These are phyloP conservation scores for Tanacetum coccineum DNA, from an alignment of 129 eudicot species.

Conservation along the genomic window DNA sequence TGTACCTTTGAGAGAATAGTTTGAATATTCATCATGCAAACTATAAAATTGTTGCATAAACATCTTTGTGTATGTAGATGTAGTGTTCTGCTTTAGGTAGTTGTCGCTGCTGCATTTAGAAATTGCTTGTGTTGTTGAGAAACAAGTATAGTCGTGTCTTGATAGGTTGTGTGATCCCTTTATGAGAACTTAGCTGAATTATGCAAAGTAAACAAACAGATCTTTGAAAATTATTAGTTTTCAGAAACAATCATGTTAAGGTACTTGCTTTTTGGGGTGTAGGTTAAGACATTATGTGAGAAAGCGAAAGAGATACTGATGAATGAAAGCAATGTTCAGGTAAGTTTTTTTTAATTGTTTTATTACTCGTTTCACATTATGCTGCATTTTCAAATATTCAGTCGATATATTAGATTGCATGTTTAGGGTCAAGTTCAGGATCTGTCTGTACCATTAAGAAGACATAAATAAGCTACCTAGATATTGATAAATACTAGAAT, in stretches of 20 bases:
- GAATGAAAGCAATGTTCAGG: constrained; percentile 93
- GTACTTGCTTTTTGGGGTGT: constrained; percentile 15
- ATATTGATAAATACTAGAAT: not conserved
- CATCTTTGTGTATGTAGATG: too few relatives aligned
- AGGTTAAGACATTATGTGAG: constrained; percentile 78
- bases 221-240: constrained; percentile 1
- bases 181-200: not conserved
- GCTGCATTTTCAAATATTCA: too few relatives aligned
- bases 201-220: not conserved
- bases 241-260: constrained; percentile 1
- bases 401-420: too few relatives aligned
- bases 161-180: not conserved
- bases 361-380: not conserved
- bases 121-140: too few relatives aligned
- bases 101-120: too few relatives aligned
- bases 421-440: too few relatives aligned
- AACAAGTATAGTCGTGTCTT: not conserved
- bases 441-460: too few relatives aligned
- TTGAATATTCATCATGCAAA: too few relatives aligned
- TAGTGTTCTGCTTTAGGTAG: too few relatives aligned
- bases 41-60: too few relatives aligned
- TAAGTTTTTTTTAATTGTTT: constrained; percentile 1
- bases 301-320: constrained; percentile 89
- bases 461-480: not conserved
- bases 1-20: too few relatives aligned